phyloP scores from a whole-genome alignment of 2,329 filamentous ascomycete species.

The Colletotrichum sp. region DNA sequence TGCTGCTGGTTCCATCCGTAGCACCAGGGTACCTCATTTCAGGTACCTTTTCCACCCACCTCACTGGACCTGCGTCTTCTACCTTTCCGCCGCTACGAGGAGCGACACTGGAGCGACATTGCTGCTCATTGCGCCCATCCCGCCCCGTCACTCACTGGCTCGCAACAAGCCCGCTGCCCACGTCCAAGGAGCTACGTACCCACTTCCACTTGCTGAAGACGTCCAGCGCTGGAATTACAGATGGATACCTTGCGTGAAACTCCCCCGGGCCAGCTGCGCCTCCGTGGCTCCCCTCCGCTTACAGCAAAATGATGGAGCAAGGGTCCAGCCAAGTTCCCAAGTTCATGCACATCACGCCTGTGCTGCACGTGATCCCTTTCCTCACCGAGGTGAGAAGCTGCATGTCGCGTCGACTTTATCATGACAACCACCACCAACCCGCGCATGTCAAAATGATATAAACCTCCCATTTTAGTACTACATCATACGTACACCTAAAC shows the following conservation, averaged over 20 bases:
- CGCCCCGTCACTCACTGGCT: background rate
- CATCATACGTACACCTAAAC: conserved; percentile 15
- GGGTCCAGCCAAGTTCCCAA: conserved; percentile 15
- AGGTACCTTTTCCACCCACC: background rate
- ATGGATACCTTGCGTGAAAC: conserved; percentile 16
- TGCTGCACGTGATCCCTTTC: conserved; percentile 1
- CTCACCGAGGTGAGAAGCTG: background rate
- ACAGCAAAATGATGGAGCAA: background rate
- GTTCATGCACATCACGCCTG: conserved; percentile 11
- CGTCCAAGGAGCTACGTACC: conserved; percentile 7
- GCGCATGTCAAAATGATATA: background rate
- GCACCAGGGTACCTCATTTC: background rate
- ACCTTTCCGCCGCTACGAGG: background rate
- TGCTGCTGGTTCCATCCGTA: background rate
- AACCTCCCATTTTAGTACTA: conserved; percentile 19
- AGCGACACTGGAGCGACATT: background rate
- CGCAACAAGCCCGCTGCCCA: background rate
- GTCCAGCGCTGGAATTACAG: background rate
- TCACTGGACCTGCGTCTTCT: background rate
- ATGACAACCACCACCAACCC: background rate
- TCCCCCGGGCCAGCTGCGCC: conserved; percentile 19
- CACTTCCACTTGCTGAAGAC: background rate
- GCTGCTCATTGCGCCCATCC: background rate
- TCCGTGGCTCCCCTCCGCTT: conserved; percentile 1
- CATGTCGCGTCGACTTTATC: background rate